phyloP scores from a whole-genome alignment of 192 early-diverging fungal genomes.

The Coemansia sp. region DNA sequence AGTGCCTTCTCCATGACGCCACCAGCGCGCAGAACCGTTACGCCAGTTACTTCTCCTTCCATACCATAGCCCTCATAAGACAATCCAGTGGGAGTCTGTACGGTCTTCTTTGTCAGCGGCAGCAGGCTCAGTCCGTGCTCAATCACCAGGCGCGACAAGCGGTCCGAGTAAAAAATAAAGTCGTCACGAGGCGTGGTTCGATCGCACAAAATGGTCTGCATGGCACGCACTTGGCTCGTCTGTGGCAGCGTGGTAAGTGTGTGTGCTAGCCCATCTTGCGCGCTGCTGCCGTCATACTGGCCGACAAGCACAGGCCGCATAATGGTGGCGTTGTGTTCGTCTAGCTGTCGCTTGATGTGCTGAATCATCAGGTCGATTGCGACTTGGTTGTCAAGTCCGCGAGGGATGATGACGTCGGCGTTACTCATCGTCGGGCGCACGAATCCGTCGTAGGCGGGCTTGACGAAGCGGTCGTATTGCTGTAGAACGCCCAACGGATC shows the following conservation, averaged over 20 bases:
- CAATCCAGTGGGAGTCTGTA: slow-evolving; percentile 63
- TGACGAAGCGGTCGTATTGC: slow-evolving; percentile 93
- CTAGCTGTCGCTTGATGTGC: slow-evolving; percentile 81
- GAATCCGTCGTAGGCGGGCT: slow-evolving; percentile 89
- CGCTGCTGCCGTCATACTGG: slow-evolving; percentile 21
- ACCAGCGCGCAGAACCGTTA: slow-evolving; percentile 85
- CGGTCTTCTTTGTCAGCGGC: slow-evolving; percentile 43
- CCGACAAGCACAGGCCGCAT: slow-evolving; percentile 42
- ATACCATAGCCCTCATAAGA: slow-evolving; percentile 55
- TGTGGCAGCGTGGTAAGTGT: slow-evolving; percentile 50
- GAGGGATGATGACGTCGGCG: slow-evolving; percentile 92
- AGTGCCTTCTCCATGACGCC: slow-evolving; percentile 92
- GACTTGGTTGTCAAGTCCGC: slow-evolving; percentile 85
- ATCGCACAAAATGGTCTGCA: slow-evolving; percentile 85
- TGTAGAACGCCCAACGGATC: slow-evolving; percentile 82
- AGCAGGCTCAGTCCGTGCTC: slow-evolving; percentile 75
- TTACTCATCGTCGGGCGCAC: slow-evolving; percentile 91
- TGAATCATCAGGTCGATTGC: slow-evolving; percentile 93
- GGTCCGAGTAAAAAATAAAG: slow-evolving; percentile 91
- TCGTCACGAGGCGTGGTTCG: slow-evolving; percentile 69
- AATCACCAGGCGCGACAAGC: slow-evolving; percentile 80
- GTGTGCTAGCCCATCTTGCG: slow-evolving; percentile 4
- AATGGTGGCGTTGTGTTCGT: slow-evolving; percentile 58
- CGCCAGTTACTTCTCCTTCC: slow-evolving; percentile 56
- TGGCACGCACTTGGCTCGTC: slow-evolving; percentile 57